These are phyloP conservation scores for Aquilaria sinensis DNA, from an alignment of 345 rosid genomes.

Conservation along the genomic window DNA sequence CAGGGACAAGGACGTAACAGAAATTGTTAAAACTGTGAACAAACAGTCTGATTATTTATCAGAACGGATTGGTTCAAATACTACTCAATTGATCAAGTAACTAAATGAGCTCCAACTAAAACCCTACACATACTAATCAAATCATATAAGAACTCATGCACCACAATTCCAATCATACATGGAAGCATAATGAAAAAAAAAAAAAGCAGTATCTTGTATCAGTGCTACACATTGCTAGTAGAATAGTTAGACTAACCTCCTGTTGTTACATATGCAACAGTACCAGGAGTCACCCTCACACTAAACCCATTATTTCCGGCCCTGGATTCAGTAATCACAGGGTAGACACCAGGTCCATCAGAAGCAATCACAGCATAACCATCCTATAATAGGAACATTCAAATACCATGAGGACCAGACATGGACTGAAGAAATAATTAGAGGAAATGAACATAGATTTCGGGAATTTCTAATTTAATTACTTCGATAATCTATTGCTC, in stretches of 20 bases:
- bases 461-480: too few species aligned
- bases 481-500: too few species aligned
- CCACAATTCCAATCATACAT: too few species aligned
- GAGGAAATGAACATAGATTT: slow-evolving; percentile 35
- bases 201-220: not conserved
- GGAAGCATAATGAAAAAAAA: too few species aligned
- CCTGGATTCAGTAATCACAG: slow-evolving; percentile 82
- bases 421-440: slow-evolving; percentile 87
- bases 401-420: slow-evolving; percentile 18
- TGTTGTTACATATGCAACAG: slow-evolving; percentile 96
- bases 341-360: slow-evolving; percentile 93
- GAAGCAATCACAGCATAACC: slow-evolving; percentile 94
- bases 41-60: too few species aligned
- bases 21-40: too few species aligned
- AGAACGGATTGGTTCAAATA: too few species aligned
- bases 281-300: slow-evolving; percentile 74
- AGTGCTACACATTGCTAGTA: not conserved
- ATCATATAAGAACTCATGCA: too few species aligned
- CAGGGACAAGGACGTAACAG: too few species aligned
- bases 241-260: slow-evolving; percentile 52
- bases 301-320: slow-evolving; percentile 95
- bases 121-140: too few species aligned
- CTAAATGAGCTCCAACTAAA: too few species aligned
- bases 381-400: slow-evolving; percentile 45
- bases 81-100: too few species aligned